phyloP scores from a whole-genome alignment of 805 yeast species.

The Osmozyma mogii region DNA sequence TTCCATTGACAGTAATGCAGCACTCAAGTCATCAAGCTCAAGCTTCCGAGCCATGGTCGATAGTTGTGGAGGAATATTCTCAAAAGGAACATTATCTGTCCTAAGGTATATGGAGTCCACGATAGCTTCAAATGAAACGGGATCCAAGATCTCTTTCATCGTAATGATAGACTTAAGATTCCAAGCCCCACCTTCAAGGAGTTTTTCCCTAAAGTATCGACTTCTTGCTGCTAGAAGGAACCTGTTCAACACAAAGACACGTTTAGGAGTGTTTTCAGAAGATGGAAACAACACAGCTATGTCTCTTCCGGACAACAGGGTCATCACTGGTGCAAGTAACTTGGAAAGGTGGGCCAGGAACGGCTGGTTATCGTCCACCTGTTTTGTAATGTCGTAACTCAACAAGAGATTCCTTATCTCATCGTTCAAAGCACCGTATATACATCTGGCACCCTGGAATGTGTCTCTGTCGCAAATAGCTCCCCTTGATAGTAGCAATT shows the following conservation, averaged over 20 bases:
- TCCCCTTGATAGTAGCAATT: slow-evolving; percentile 50
- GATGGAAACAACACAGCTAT: slow-evolving; percentile 18
- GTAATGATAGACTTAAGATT: slow-evolving; percentile 8
- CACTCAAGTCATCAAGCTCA: slow-evolving; percentile 28
- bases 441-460: slow-evolving; percentile 69
- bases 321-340: slow-evolving; percentile 20
- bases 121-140: slow-evolving; percentile 15
- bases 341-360: slow-evolving; percentile 64
- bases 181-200: slow-evolving; percentile 19
- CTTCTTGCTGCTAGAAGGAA: slow-evolving; percentile 31
- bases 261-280: too few relatives aligned
- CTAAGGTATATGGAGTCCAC: slow-evolving; percentile 26
- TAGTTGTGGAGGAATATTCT: slow-evolving; percentile 12
- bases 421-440: slow-evolving; percentile 72
- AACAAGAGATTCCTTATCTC: slow-evolving; percentile 50
- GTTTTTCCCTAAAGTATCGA: slow-evolving; percentile 15
- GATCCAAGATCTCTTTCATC: slow-evolving; percentile 12
- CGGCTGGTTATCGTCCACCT: slow-evolving; percentile 61
- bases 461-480: slow-evolving; percentile 76
- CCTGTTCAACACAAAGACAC: slow-evolving; percentile 17
- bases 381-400: slow-evolving; percentile 58
- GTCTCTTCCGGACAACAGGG: slow-evolving; percentile 24
- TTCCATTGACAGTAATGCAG: slow-evolving; percentile 21
- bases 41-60: slow-evolving; percentile 24
- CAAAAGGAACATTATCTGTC: slow-evolving; percentile 24